Conservation (phyloP, 345 rosid genomes). For the Dipteronia dyeriana region DNA sequence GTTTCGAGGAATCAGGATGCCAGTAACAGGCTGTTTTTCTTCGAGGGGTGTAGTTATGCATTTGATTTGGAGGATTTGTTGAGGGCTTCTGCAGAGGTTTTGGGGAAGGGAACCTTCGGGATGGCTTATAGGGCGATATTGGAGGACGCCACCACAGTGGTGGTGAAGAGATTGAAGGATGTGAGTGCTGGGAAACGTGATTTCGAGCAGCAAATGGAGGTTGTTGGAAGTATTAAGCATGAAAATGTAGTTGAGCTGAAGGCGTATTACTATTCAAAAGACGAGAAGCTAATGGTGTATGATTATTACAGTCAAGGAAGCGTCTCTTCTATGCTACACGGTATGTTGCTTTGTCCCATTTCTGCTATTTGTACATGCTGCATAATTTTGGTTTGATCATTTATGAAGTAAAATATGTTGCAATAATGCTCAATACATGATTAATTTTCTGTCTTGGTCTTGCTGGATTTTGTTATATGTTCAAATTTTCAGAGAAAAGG, state of each 20-base stretch:
- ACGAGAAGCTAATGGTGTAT: slow-evolving; percentile 83
- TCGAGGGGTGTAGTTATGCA: slow-evolving; percentile 85
- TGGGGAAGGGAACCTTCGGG: slow-evolving; percentile 96
- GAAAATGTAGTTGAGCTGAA: slow-evolving; percentile 78
- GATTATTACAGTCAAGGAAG: slow-evolving; percentile 70
- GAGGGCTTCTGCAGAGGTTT: slow-evolving; percentile 98
- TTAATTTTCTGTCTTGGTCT: not conserved
- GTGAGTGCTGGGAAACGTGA: slow-evolving; percentile 77
- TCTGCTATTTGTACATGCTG: slow-evolving; percentile 9
- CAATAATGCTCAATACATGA: not conserved
- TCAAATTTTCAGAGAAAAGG: not conserved
- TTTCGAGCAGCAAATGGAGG: slow-evolving; percentile 94
- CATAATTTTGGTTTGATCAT: not conserved
- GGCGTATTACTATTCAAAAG: slow-evolving; percentile 90
- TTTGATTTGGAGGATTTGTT: slow-evolving; percentile 95
- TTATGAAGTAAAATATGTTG: not conserved
- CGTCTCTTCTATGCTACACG: slow-evolving; percentile 69
- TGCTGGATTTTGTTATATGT: not conserved
- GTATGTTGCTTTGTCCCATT: slow-evolving; percentile 40
- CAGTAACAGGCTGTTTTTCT: slow-evolving; percentile 80
- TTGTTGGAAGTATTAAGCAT: slow-evolving; percentile 74
- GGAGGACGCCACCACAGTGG: slow-evolving; percentile 78
- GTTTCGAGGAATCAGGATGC: slow-evolving; percentile 78
- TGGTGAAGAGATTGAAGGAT: slow-evolving; percentile 86
- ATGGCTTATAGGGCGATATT: slow-evolving; percentile 80